Evolutionary conservation across 805 yeast genomes (phyloP).

Genomic region (Yamadazyma sp.): DNA sequence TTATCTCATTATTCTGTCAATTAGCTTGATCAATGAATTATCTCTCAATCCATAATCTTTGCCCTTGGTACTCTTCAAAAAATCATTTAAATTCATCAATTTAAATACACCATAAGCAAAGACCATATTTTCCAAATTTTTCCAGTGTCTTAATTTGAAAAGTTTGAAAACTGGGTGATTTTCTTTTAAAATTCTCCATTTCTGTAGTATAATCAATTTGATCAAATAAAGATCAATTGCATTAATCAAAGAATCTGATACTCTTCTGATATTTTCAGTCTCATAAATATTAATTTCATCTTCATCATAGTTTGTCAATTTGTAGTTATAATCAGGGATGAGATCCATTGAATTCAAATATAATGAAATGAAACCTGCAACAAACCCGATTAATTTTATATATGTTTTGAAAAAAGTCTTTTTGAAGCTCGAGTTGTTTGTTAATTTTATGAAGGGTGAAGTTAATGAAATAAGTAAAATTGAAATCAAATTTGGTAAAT

Average conservation of each 20-base stretch:
- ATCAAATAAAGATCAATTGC: slow-evolving; percentile 30
- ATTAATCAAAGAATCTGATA: slow-evolving; percentile 25
- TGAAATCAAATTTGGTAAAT: slow-evolving; percentile 33
- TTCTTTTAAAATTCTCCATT: slow-evolving; percentile 41
- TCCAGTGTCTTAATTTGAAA: slow-evolving; percentile 28
- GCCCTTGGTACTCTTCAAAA: slow-evolving; percentile 18
- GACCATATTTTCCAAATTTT: slow-evolving; percentile 26
- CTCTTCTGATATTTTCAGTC: slow-evolving; percentile 15
- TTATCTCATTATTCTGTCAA: slow-evolving; percentile 21
- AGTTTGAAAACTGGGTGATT: slow-evolving; percentile 32
- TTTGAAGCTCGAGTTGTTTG: slow-evolving; percentile 12
- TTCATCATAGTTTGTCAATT: slow-evolving; percentile 8
- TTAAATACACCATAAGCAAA: slow-evolving; percentile 37
- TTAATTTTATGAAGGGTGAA: slow-evolving; percentile 25
- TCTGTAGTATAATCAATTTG: slow-evolving; percentile 33
- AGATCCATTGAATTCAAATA: slow-evolving; percentile 20
- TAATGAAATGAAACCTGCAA: slow-evolving; percentile 28
- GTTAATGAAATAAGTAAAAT: slow-evolving; percentile 33
- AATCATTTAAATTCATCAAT: slow-evolving; percentile 37
- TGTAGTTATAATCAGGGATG: slow-evolving; percentile 19
- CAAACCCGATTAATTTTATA: slow-evolving; percentile 32
- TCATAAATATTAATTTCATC: slow-evolving; percentile 10
- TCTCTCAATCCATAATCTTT: slow-evolving; percentile 16
- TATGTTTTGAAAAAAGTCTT: slow-evolving; percentile 32
- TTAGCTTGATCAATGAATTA: slow-evolving; percentile 16